phyloP scores from a whole-genome alignment of 176 grass and related monocot genomes.

The Aegilops longissima region DNA sequence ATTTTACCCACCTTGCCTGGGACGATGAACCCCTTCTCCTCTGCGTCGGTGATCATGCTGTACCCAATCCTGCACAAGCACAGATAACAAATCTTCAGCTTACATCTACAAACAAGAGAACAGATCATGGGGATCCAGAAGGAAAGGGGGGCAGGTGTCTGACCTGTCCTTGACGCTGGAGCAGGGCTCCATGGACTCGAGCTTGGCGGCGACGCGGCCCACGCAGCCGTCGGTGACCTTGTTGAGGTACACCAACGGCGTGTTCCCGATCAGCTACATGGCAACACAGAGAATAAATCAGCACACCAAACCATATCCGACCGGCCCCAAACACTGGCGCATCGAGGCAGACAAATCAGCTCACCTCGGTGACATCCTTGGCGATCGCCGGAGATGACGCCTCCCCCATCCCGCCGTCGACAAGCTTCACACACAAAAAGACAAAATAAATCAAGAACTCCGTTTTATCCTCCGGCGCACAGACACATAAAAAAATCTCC shows the following conservation, averaged over 20 bases:
- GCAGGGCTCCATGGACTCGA: conserved; percentile 96
- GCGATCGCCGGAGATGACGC: conserved; percentile 44
- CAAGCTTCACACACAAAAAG: background rate
- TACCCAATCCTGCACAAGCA: conserved; percentile 72
- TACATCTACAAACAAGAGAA: too few relatives aligned
- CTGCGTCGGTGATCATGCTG: conserved; percentile 92
- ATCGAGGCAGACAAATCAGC: background rate
- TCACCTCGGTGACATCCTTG: conserved; percentile 82
- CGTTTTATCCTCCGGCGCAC: background rate
- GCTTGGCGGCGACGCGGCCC: conserved; percentile 75
- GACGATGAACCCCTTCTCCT: conserved; percentile 59
- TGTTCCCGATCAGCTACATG: conserved; percentile 79
- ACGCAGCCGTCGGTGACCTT: conserved; percentile 69
- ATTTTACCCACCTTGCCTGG: conserved; percentile 54
- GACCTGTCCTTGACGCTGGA: conserved; percentile 96
- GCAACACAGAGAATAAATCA: background rate
- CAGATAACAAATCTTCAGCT: background rate
- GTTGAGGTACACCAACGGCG: conserved; percentile 89
- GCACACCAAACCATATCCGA: background rate
- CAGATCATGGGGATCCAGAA: too few relatives aligned
- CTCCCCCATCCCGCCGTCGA: conserved; percentile 49
- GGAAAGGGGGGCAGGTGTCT: too few relatives aligned
- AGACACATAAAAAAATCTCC: background rate
- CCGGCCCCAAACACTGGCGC: too few relatives aligned
- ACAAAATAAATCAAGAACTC: background rate